A percentile compares a stretch with the other conserved stretches of the same genome.
Evolutionary conservation across 768 basidiomycete genomes (phyloP).

Genomic region (Suillus discolor): DNA sequence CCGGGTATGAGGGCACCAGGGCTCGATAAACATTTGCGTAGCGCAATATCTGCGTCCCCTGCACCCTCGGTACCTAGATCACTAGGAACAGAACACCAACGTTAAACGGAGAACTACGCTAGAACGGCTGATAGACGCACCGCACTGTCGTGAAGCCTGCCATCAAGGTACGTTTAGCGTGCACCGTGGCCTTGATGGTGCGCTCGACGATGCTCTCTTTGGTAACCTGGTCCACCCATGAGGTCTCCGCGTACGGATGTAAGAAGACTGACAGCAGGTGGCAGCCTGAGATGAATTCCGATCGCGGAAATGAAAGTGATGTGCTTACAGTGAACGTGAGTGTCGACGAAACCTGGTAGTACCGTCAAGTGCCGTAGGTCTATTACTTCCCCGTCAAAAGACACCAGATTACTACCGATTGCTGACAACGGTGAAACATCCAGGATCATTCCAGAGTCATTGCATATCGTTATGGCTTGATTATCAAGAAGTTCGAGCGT

Average conservation of each 20-base stretch:
- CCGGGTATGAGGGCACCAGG: constrained; percentile 54
- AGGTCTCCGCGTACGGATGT: constrained; percentile 59
- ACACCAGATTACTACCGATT: constrained; percentile 6
- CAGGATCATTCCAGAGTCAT: constrained; percentile 48
- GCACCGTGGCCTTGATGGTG: constrained; percentile 60
- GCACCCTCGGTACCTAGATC: constrained; percentile 74
- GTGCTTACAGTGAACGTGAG: constrained; percentile 55
- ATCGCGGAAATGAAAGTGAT: constrained; percentile 6
- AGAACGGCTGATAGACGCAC: constrained; percentile 32
- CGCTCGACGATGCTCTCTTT: constrained; percentile 61
- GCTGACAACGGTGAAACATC: constrained; percentile 35
- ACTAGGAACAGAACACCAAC: constrained; percentile 30
- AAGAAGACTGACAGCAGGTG: constrained; percentile 49
- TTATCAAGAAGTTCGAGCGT: constrained; percentile 42
- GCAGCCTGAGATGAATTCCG: background rate
- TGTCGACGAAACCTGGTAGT: constrained; percentile 60
- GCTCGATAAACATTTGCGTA: constrained; percentile 57
- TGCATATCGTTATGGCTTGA: constrained; percentile 51
- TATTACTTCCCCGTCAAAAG: constrained; percentile 35
- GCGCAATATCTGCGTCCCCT: constrained; percentile 57
- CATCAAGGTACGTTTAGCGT: constrained; percentile 57
- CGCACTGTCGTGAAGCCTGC: constrained; percentile 67
- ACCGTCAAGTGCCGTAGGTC: constrained; percentile 51
- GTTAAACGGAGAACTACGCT: background rate
- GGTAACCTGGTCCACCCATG: constrained; percentile 64